Base-by-base conservation (phyloP, 2,329 filamentous ascomycete genomes). In the Microcera coccophila region DNA sequence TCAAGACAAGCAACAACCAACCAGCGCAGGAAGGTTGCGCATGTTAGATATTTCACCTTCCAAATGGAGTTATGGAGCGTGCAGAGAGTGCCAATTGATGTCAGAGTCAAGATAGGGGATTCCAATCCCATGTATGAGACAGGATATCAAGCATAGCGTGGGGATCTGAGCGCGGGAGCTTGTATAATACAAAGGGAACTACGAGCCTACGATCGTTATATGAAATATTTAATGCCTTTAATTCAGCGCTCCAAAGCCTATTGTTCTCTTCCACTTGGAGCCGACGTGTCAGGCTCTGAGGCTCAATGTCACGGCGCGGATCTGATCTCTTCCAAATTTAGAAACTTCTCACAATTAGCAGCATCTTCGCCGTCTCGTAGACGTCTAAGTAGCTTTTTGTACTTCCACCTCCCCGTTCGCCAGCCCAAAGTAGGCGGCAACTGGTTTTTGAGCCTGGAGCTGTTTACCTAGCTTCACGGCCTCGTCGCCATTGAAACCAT, bases 361-460 rank as follows among this genome's bases (percentile, higher is more conserved):
- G n/a, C n/a, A n/a, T n/a, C n/a, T n/a, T n/a, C n/a, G n/a, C n/a
- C 19, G 18, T 31, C 24, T 32, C 28, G n/a, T 15, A 20, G 12
- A 14, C 33, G 21, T 45, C 32, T 41, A 58, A 42, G 39, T 49
- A 8, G 57, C 57, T 15, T 55, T 60, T 41, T 66, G 63, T 21
- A 66, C 57, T 39, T 67, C 53, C 15, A 84, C 71, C 57, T 82
- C 69, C 12, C 87, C 87, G 60, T 88, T 86, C 34, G 85, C 79
- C 81, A 93, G 87, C 26, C 93, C 93, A 68, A 97, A 98, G 70
- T 97, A 98, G 18, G 89, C 90, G 20, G 90, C 90, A 11, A 96
- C 78, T 0, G 93, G 93, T 70, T 91, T 95, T 70, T 96, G 89
- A 1, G 87, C 90, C 36, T 86, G 84, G 36, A 81, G 68, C 41